These are phyloP conservation scores for Mortierella claussenii DNA, from an alignment of 192 early-diverging fungal species.

Conservation along the genomic window DNA sequence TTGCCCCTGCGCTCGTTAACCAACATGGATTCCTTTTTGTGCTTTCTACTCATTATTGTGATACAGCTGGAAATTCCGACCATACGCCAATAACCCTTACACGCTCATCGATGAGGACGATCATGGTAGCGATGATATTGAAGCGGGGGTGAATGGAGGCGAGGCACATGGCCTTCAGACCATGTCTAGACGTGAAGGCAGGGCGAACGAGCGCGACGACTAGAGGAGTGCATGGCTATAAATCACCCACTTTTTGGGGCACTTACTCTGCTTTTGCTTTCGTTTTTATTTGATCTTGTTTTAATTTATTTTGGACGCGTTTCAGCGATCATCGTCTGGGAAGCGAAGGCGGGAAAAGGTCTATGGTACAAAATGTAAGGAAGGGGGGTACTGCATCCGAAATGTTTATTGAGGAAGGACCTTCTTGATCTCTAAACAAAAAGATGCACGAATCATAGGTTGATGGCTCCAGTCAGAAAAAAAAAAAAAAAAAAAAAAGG, in stretches of 20 bases:
- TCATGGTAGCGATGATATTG: constrained; percentile 39
- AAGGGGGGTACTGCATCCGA: too few relatives aligned
- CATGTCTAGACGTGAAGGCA: constrained; percentile 47
- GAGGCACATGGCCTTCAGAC: constrained; percentile 37
- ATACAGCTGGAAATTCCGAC: constrained; percentile 59
- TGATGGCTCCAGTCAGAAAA: neutral
- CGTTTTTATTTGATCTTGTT: too few relatives aligned
- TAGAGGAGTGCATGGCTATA: too few relatives aligned
- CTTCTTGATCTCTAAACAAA: too few relatives aligned
- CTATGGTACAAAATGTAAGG: neutral
- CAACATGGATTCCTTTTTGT: constrained; percentile 8
- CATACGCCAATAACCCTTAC: constrained; percentile 62
- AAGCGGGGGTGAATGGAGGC: constrained; percentile 24
- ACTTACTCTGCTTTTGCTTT: too few relatives aligned
- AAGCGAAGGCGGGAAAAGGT: too few relatives aligned
- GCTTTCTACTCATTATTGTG: constrained; percentile 1
- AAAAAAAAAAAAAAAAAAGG: neutral
- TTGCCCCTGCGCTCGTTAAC: too few relatives aligned
- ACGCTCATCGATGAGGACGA: constrained; percentile 53
- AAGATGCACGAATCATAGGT: neutral
- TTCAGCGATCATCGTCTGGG: too few relatives aligned
- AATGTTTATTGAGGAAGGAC: constrained; percentile 22
- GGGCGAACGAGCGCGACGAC: constrained; percentile 27
- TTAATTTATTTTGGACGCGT: too few relatives aligned
- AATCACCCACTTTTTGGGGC: too few relatives aligned